phyloP scores from a whole-genome alignment of 768 basidiomycete genomes.

The Podaxis sp. region DNA sequence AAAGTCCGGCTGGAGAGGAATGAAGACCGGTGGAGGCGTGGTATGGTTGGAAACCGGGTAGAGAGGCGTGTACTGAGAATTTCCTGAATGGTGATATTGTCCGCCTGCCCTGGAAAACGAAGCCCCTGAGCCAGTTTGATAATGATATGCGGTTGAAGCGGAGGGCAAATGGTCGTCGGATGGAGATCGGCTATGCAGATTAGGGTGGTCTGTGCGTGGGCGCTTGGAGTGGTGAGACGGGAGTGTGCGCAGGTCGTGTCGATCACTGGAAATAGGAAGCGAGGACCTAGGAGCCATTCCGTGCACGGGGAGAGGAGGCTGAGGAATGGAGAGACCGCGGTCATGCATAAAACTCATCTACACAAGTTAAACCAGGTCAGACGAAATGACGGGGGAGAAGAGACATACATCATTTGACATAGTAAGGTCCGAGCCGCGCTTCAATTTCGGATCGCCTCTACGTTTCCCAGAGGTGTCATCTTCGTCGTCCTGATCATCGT shows the following conservation, averaged over 20 bases:
- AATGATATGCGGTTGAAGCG: slow-evolving; percentile 6
- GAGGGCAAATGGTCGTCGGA: slow-evolving; percentile 12
- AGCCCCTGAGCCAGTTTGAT: slow-evolving; percentile 7
- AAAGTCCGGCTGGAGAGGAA: slow-evolving; percentile 7
- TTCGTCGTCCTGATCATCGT: slow-evolving; percentile 36
- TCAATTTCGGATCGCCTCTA: slow-evolving; percentile 2
- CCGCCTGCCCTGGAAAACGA: slow-evolving; percentile 8
- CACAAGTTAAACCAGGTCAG: not conserved
- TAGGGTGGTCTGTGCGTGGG: slow-evolving; percentile 13
- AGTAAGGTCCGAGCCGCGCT: slow-evolving; percentile 9
- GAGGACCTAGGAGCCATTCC: slow-evolving; percentile 6
- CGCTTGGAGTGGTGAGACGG: slow-evolving; percentile 9
- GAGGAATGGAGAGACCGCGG: slow-evolving; percentile 6
- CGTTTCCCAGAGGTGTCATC: slow-evolving; percentile 13
- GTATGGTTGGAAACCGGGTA: slow-evolving; percentile 11
- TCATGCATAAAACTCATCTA: slow-evolving; percentile 6
- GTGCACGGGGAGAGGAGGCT: slow-evolving; percentile 7
- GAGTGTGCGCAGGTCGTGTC: slow-evolving; percentile 1
- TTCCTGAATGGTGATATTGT: slow-evolving; percentile 10
- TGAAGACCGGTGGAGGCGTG: slow-evolving; percentile 10
- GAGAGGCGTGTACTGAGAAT: slow-evolving; percentile 13
- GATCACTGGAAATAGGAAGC: slow-evolving; percentile 7
- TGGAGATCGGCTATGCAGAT: slow-evolving; percentile 10
- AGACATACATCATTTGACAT: slow-evolving; percentile 8
- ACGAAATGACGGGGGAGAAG: not conserved